These are phyloP conservation scores for Rutstroemia sp. DNA, from an alignment of 2,329 filamentous ascomycete species.

Conservation along the genomic window DNA sequence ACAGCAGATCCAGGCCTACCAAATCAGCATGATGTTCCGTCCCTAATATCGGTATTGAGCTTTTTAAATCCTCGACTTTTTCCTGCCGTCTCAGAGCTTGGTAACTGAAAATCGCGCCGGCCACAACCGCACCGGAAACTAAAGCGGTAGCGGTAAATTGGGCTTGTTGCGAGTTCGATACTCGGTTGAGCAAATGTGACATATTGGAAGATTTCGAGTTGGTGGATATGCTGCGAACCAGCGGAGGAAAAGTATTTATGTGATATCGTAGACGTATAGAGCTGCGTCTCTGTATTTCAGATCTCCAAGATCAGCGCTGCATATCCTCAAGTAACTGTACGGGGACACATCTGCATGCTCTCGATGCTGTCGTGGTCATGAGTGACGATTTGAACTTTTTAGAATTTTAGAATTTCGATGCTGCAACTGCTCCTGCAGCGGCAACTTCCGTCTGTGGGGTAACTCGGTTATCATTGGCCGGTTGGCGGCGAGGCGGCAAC, in stretches of 20 bases:
- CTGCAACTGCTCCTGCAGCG: neutral
- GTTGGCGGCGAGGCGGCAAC: neutral
- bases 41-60: constrained; percentile 44
- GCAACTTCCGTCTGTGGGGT: constrained; percentile 3
- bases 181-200: constrained; percentile 25
- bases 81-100: constrained; percentile 51
- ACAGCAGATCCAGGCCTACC: constrained; percentile 25
- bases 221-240: neutral
- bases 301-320: no score
- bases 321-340: no score
- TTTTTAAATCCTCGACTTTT: constrained; percentile 49
- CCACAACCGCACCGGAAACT: constrained; percentile 52
- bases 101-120: constrained; percentile 53
- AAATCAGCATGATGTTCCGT: constrained; percentile 30
- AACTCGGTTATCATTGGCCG: neutral
- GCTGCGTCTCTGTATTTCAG: no score
- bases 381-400: no score
- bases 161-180: constrained; percentile 17
- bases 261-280: no score
- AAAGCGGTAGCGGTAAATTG: constrained; percentile 68
- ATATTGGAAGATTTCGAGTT: constrained; percentile 13
- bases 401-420: no score
- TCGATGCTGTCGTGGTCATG: no score
- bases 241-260: no score
- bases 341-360: no score